phyloP scores from a whole-genome alignment of 1,284 basidiomycete genomes.

The Phellinidium pouzarii region DNA sequence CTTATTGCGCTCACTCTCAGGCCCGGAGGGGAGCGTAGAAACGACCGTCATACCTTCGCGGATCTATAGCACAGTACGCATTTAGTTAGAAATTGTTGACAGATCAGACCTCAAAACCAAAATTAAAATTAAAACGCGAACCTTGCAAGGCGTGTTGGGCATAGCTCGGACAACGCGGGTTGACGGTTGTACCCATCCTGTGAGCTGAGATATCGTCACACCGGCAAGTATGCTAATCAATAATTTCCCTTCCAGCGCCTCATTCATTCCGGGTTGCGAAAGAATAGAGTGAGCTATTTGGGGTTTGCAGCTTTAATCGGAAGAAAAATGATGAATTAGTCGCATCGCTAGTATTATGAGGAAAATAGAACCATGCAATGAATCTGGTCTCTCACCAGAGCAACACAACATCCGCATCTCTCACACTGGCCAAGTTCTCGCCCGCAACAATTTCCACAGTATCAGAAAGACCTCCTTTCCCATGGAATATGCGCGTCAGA shows the following conservation, averaged over 20 bases:
- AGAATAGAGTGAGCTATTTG: slow-evolving; percentile 80
- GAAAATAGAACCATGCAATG: neutral
- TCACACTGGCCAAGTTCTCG: slow-evolving; percentile 70
- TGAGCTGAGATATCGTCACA: slow-evolving; percentile 81
- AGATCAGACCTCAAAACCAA: no score
- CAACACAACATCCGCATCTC: slow-evolving; percentile 78
- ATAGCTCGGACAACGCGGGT: slow-evolving; percentile 92
- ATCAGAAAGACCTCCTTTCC: slow-evolving; percentile 49
- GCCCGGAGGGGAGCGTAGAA: slow-evolving; percentile 55
- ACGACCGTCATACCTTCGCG: slow-evolving; percentile 96
- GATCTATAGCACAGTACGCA: slow-evolving; percentile 58
- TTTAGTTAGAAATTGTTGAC: no score
- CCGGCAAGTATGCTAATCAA: slow-evolving; percentile 96
- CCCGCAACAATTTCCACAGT: slow-evolving; percentile 65
- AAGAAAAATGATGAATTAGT: neutral
- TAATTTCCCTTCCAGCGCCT: slow-evolving; percentile 85
- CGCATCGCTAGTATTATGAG: neutral
- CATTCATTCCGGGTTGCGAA: slow-evolving; percentile 71
- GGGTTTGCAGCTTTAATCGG: slow-evolving; percentile 76
- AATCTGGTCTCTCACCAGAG: slow-evolving; percentile 56
- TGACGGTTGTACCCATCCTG: slow-evolving; percentile 64
- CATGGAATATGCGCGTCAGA: slow-evolving; percentile 59
- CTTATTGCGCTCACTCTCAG: slow-evolving; percentile 51
- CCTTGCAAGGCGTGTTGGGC: slow-evolving; percentile 98
- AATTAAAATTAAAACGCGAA: slow-evolving; percentile 30